Evolutionary conservation across 768 basidiomycete genomes (phyloP).

Genomic region (Amanita molliuscula): DNA sequence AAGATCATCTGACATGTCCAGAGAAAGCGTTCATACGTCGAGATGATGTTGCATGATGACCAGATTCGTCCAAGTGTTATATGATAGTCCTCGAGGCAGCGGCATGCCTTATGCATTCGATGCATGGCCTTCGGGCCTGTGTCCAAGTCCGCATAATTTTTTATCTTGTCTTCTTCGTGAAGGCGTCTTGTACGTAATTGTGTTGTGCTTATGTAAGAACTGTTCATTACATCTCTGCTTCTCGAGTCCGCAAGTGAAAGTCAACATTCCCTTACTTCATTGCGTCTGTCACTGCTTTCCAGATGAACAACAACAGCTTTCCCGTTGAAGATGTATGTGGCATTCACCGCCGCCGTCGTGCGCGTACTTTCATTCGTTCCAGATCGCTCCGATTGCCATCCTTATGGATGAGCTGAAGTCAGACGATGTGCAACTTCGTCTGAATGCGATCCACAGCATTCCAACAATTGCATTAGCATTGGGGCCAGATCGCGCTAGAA

Average conservation of each 20-base stretch:
- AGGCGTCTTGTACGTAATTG: constrained; percentile 8
- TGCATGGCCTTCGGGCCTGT: neutral
- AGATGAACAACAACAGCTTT: constrained; percentile 20
- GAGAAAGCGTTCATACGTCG: neutral
- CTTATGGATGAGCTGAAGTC: constrained; percentile 97
- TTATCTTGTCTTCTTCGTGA: constrained; percentile 23
- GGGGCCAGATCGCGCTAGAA: constrained; percentile 88
- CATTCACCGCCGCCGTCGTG: constrained; percentile 9
- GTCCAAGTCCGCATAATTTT: constrained; percentile 21
- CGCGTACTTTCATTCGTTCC: constrained; percentile 14
- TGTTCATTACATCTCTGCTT: too few relatives aligned
- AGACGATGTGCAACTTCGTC: constrained; percentile 91
- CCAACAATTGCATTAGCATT: constrained; percentile 97
- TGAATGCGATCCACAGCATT: constrained; percentile 95
- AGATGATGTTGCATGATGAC: neutral
- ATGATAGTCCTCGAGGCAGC: neutral
- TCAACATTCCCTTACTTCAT: too few relatives aligned
- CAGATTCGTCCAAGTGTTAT: neutral
- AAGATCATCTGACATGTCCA: neutral
- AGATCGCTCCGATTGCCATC: constrained; percentile 93
- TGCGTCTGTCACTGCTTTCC: neutral
- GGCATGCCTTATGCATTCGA: neutral
- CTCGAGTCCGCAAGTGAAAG: too few relatives aligned
- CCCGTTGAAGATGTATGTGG: constrained; percentile 56
- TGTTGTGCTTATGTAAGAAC: neutral